phyloP scores from a whole-genome alignment of 2,329 filamentous ascomycete species.

The Fonsecaea nubica region DNA sequence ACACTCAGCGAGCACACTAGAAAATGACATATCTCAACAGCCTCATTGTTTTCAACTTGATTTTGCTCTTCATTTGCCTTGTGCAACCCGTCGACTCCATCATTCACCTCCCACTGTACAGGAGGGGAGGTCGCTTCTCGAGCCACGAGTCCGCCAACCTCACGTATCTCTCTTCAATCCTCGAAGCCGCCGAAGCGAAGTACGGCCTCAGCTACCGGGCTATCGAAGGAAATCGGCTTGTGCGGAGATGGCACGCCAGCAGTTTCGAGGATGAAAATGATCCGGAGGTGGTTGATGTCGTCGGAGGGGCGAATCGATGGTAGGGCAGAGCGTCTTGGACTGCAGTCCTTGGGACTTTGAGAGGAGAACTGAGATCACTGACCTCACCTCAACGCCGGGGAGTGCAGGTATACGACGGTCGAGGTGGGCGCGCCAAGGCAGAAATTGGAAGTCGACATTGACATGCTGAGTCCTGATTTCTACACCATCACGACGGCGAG shows the following conservation, averaged over 20 bases:
- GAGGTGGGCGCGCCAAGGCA: conserved; percentile 41
- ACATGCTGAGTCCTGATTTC: conserved; percentile 45
- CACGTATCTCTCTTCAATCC: conserved; percentile 36
- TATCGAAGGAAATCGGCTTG: conserved; percentile 42
- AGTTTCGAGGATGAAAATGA: conserved; percentile 35
- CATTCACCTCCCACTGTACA: conserved; percentile 34
- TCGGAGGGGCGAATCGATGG: conserved; percentile 19
- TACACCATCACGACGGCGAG: conserved; percentile 43
- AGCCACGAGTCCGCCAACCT: conserved; percentile 38
- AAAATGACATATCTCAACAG: conserved; percentile 8
- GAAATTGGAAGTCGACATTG: conserved; percentile 42
- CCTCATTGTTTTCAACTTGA: conserved; percentile 2
- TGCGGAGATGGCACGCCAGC: conserved; percentile 40
- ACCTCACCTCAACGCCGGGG: background rate
- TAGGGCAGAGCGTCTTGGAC: background rate
- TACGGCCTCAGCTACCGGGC: conserved; percentile 42
- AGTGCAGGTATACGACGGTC: conserved; percentile 40
- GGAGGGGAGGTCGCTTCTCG: conserved; percentile 34
- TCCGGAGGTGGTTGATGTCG: conserved; percentile 31
- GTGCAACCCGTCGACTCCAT: background rate
- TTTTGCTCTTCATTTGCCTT: conserved; percentile 8
- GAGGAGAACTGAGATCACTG: background rate
- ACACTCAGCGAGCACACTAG: background rate
- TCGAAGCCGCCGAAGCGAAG: conserved; percentile 38
- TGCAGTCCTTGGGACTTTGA: background rate